Conservation (phyloP, 2,329 filamentous ascomycete species). For the Trichoderma guizhouense region DNA sequence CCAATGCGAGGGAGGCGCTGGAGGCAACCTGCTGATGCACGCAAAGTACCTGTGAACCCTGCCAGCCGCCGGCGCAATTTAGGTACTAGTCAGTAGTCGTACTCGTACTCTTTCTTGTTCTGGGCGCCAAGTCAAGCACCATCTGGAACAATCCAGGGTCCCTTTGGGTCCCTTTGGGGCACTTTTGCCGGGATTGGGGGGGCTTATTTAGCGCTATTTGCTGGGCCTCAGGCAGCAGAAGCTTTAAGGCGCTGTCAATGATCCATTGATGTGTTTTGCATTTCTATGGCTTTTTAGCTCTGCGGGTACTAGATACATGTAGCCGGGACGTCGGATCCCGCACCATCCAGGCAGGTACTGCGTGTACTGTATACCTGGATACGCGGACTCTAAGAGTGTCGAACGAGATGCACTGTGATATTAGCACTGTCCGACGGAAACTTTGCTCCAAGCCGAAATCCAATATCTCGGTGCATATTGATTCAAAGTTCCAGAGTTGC, state of each 20-base stretch:
- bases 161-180: not conserved
- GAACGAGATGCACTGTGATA: not conserved
- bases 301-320: not conserved
- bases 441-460: slow-evolving; percentile 7
- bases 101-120: not conserved
- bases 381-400: not conserved
- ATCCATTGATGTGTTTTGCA: slow-evolving; percentile 7
- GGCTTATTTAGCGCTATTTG: not conserved
- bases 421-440: not conserved
- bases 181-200: slow-evolving; percentile 4
- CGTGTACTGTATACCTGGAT: not conserved
- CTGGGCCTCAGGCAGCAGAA: slow-evolving; percentile 2
- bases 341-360: fast-evolving
- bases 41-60: not conserved
- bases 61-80: not conserved
- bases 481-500: not conserved
- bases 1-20: slow-evolving; percentile 13
- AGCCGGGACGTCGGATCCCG: not conserved
- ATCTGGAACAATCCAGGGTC: slow-evolving; percentile 16
- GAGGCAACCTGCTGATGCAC: slow-evolving; percentile 15
- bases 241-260: not conserved
- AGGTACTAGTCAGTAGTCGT: not conserved
- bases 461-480: not conserved
- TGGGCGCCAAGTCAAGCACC: not conserved
- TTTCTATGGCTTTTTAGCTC: not conserved